Evolutionary conservation across 2,329 filamentous ascomycete genomes (phyloP).

Genomic region (Penicillium sp.): DNA sequence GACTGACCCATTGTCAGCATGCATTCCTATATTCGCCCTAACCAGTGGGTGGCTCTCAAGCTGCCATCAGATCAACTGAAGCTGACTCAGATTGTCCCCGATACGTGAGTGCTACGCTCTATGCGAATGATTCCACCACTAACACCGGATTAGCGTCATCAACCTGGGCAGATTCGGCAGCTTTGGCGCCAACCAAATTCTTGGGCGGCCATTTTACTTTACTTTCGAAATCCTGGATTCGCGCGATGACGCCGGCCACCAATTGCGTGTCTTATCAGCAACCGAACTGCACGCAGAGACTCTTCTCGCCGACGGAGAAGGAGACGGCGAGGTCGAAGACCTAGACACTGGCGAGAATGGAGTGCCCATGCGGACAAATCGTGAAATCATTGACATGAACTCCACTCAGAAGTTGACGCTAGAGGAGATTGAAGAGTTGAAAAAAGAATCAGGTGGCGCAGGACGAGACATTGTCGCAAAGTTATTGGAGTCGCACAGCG

Average conservation of each 20-base stretch:
- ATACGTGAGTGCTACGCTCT: constrained; percentile 58
- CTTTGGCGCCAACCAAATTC: constrained; percentile 84
- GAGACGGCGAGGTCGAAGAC: constrained; percentile 40
- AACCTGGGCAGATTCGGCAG: constrained; percentile 90
- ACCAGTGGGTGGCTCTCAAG: constrained; percentile 39
- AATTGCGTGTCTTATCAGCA: constrained; percentile 74
- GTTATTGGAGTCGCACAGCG: constrained; percentile 84
- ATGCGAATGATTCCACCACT: constrained; percentile 13
- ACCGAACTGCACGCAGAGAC: constrained; percentile 79
- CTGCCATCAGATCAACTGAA: constrained; percentile 59
- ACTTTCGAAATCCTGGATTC: constrained; percentile 87
- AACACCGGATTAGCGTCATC: constrained; percentile 63
- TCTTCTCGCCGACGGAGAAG: constrained; percentile 56
- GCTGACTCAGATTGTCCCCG: constrained; percentile 60
- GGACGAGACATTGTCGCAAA: constrained; percentile 92
- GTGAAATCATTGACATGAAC: constrained; percentile 63
- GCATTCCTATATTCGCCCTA: constrained; percentile 41
- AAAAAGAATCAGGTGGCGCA: constrained; percentile 71
- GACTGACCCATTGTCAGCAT: constrained; percentile 31
- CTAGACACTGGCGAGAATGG: constrained; percentile 35
- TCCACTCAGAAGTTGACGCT: constrained; percentile 73
- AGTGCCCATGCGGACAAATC: constrained; percentile 62
- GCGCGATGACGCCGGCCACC: constrained; percentile 62
- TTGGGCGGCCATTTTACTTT: constrained; percentile 87
- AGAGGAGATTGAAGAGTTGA: constrained; percentile 70